Percentiles rank a stretch among this genome's conserved stretches.
Conservation (phyloP, 1,284 basidiomycete species). For the Pisolithus thermaeus region DNA sequence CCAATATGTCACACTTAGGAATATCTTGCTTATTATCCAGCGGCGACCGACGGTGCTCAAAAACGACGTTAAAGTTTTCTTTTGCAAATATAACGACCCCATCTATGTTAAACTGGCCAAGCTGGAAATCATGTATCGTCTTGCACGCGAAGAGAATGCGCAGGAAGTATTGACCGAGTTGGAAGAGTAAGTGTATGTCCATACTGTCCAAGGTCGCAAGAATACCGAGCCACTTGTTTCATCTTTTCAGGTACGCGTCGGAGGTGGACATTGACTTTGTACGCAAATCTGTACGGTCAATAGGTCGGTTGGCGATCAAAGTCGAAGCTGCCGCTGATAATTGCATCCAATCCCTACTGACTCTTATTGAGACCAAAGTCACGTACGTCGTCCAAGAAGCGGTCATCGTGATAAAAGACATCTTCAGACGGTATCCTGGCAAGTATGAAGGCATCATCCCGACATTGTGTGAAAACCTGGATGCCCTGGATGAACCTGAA, state of each 20-base stretch:
- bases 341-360: conserved; percentile 85
- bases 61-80: conserved; percentile 98
- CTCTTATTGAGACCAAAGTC: conserved; percentile 90
- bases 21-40: conserved; percentile 96
- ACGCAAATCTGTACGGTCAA: conserved; percentile 93
- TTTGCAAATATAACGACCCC: conserved; percentile 99
- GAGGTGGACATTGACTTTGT: conserved; percentile 99
- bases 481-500: conserved; percentile 91
- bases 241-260: conserved; percentile 75
- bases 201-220: not conserved
- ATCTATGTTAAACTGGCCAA: conserved; percentile 99
- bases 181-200: conserved; percentile 66
- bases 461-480: conserved; percentile 87
- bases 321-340: conserved; percentile 85
- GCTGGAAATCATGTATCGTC: conserved; percentile 96
- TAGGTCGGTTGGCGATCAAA: conserved; percentile 96
- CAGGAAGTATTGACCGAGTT: conserved; percentile 90
- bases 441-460: conserved; percentile 95
- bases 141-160: conserved; percentile 88
- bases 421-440: conserved; percentile 96
- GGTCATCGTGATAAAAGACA: conserved; percentile 95
- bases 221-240: conserved; percentile 3
- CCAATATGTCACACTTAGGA: conserved; percentile 95
- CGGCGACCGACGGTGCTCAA: conserved; percentile 87
- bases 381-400: conserved; percentile 98